Conservation (phyloP, 2,329 filamentous ascomycete species). For the Coniosporium tulheliwenetii region DNA sequence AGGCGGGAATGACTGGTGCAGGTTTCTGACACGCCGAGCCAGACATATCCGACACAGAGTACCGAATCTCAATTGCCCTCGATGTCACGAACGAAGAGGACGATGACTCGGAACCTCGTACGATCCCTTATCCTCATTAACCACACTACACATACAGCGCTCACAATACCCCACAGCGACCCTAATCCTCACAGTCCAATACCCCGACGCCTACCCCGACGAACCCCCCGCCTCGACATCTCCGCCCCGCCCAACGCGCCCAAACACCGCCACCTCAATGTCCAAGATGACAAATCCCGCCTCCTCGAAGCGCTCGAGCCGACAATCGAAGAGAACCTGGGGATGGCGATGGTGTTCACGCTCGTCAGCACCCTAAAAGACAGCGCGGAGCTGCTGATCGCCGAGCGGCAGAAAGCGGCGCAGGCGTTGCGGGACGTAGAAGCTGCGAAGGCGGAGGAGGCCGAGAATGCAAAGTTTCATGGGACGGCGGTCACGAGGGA, state of each 20-base stretch:
- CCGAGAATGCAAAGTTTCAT: conserved; percentile 94
- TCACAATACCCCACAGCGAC: conserved; percentile 29
- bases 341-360: conserved; percentile 96
- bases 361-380: conserved; percentile 81
- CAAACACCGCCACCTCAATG: conserved; percentile 58
- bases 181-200: conserved; percentile 71
- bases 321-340: conserved; percentile 79
- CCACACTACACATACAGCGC: neutral
- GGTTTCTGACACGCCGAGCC: conserved; percentile 3
- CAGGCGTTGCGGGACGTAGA: conserved; percentile 37
- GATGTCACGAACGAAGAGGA: conserved; percentile 53
- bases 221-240: conserved; percentile 72
- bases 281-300: conserved; percentile 61
- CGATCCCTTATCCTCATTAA: conserved; percentile 3
- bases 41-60: conserved; percentile 87
- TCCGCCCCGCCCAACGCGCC: conserved; percentile 54
- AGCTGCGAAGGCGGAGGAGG: conserved; percentile 54
- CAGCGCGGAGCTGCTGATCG: conserved; percentile 69
- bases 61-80: conserved; percentile 70
- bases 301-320: conserved; percentile 58
- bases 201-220: conserved; percentile 84
- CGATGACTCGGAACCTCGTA: conserved; percentile 44
- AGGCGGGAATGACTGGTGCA: neutral
- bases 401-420: conserved; percentile 52
- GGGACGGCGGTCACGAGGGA: conserved; percentile 79